Percentiles rank a stretch among this genome's conserved stretches.
phyloP scores from a whole-genome alignment of 2,329 filamentous ascomycete genomes.

The Calonectria henricotiae region DNA sequence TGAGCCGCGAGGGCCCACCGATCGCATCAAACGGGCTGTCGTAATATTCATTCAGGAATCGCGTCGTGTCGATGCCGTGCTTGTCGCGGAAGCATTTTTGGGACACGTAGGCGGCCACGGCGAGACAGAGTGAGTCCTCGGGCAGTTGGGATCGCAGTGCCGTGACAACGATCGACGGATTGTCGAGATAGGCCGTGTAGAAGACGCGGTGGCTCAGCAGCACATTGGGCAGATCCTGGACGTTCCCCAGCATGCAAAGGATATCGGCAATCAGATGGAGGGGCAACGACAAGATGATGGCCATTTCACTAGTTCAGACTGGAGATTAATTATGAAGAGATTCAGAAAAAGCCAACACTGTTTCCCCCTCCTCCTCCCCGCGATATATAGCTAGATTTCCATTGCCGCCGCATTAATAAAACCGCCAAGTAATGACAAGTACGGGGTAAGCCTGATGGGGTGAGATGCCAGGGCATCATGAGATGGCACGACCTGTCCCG shows the following conservation, averaged over 20 bases:
- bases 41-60: slow-evolving; percentile 43
- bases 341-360: background rate
- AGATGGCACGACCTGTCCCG: slow-evolving; percentile 42
- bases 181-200: slow-evolving; percentile 45
- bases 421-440: background rate
- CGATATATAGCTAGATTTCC: slow-evolving; percentile 9
- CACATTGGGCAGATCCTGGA: slow-evolving; percentile 42
- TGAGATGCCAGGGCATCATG: slow-evolving; percentile 29
- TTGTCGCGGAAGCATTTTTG: slow-evolving; percentile 34
- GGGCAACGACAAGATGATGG: slow-evolving; percentile 45
- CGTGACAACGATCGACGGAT: slow-evolving; percentile 42
- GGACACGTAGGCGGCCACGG: slow-evolving; percentile 42
- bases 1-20: slow-evolving; percentile 34
- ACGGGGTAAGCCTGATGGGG: slow-evolving; percentile 24
- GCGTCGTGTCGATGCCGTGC: slow-evolving; percentile 25
- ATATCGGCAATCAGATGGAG: slow-evolving; percentile 48
- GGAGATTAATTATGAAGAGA: background rate
- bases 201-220: slow-evolving; percentile 48
- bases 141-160: slow-evolving; percentile 45
- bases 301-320: slow-evolving; percentile 37
- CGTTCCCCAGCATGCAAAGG: slow-evolving; percentile 40
- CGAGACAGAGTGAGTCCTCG: slow-evolving; percentile 38
- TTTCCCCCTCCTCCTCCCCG: background rate
- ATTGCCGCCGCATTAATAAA: background rate
- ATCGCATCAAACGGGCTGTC: slow-evolving; percentile 31